Conservation (phyloP, 176 grass and related monocot species). For the Calamus simplicifolius region DNA sequence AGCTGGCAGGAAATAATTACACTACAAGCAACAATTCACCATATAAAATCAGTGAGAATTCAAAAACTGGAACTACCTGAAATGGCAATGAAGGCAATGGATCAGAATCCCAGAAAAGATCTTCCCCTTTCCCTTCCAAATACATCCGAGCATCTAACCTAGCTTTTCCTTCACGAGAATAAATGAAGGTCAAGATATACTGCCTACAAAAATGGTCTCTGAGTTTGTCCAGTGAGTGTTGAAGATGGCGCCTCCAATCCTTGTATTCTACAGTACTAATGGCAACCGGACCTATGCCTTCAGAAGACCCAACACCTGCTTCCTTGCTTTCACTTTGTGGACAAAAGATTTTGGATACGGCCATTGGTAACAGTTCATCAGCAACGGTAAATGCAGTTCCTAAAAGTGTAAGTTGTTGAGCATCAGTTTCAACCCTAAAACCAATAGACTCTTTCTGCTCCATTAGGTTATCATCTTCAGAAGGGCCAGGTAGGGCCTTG, state of each 20-base stretch:
- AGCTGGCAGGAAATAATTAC: too few relatives aligned
- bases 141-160: conserved; percentile 93
- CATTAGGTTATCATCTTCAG: conserved; percentile 78
- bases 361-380: conserved; percentile 72
- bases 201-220: conserved; percentile 92
- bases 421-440: conserved; percentile 85
- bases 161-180: conserved; percentile 85
- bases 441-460: conserved; percentile 54
- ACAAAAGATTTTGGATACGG: conserved; percentile 65
- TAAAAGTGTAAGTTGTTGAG: conserved; percentile 69
- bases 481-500: conserved; percentile 62
- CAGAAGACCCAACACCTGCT: conserved; percentile 37
- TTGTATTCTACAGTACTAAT: conserved; percentile 65
- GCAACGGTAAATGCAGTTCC: conserved; percentile 65
- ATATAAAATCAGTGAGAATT: conserved; percentile 6
- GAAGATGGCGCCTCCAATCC: conserved; percentile 77
- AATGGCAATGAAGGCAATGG: conserved; percentile 83
- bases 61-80: conserved; percentile 57
- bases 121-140: conserved; percentile 58
- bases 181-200: conserved; percentile 97
- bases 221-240: conserved; percentile 82
- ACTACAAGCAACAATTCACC: neutral
- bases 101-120: conserved; percentile 73
- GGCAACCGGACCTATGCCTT: conserved; percentile 38
- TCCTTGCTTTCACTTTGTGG: conserved; percentile 62